phyloP scores from a whole-genome alignment of 805 yeast species.

The Myxozyma monticola region DNA sequence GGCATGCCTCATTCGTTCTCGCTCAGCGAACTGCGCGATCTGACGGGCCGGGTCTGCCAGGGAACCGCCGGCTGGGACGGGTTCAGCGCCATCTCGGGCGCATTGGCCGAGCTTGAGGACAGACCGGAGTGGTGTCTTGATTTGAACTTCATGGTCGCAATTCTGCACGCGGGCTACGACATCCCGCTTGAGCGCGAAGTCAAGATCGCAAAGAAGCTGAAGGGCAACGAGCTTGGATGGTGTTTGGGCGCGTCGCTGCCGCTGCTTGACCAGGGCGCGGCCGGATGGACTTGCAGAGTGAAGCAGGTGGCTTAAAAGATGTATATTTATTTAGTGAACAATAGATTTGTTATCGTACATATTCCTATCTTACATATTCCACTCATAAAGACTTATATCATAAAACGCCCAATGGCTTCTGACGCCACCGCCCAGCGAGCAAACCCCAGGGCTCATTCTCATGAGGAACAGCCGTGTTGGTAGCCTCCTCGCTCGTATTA shows the following conservation, averaged over 20 bases:
- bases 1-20: constrained; percentile 94
- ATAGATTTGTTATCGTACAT: not conserved
- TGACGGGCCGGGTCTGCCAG: constrained; percentile 80
- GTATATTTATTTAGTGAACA: not conserved
- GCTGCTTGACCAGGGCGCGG: constrained; percentile 59
- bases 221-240: constrained; percentile 94
- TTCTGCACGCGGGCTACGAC: constrained; percentile 95
- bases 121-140: constrained; percentile 97
- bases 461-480: not conserved
- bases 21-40: constrained; percentile 74
- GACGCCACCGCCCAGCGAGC: constrained; percentile 8
- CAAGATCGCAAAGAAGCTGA: constrained; percentile 87
- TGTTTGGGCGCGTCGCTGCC: constrained; percentile 97
- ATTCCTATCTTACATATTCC: not conserved
- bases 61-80: constrained; percentile 78
- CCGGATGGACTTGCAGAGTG: constrained; percentile 68
- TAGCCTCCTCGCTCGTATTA: constrained; percentile 3
- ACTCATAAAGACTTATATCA: not conserved
- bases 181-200: constrained; percentile 87
- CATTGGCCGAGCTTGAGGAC: constrained; percentile 61
- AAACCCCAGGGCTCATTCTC: not conserved
- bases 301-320: constrained; percentile 15
- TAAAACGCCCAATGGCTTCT: constrained; percentile 15
- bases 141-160: constrained; percentile 81
- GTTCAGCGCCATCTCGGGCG: constrained; percentile 64